Percentiles rank a stretch among this genome's conserved stretches.
phyloP scores from a whole-genome alignment of 257 asterid species.

The Ehretia macrophylla region DNA sequence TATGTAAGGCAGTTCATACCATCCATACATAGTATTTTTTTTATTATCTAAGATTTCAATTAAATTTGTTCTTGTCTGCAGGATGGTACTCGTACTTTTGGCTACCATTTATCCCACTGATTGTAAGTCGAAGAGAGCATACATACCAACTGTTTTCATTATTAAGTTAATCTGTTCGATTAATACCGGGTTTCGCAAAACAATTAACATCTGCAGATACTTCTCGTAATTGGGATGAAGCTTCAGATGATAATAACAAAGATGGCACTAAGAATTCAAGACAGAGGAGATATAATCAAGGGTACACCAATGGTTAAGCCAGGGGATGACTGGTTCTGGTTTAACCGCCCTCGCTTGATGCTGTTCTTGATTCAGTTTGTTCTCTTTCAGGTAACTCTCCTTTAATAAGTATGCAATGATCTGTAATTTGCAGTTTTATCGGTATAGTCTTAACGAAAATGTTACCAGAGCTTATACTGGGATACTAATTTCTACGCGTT shows the following conservation, averaged over 20 bases:
- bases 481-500: not conserved
- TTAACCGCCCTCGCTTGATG: constrained; percentile 67
- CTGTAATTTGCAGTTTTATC: not conserved
- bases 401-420: not conserved
- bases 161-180: not conserved
- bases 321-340: constrained; percentile 84
- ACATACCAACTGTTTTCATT: constrained; percentile 1
- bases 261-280: constrained; percentile 80
- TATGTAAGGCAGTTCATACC: no score
- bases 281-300: constrained; percentile 64
- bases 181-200: not conserved
- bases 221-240: constrained; percentile 76
- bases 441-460: no score
- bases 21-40: no score
- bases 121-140: constrained; percentile 29
- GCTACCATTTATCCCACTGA: constrained; percentile 57
- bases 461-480: not conserved
- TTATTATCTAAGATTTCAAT: no score
- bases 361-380: constrained; percentile 79
- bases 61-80: constrained; percentile 12
- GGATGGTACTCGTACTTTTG: constrained; percentile 56
- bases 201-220: constrained; percentile 38
- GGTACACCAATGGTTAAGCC: constrained; percentile 84
- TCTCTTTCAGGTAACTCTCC: constrained; percentile 67
- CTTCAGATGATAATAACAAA: constrained; percentile 84